Percentiles rank a stretch among this genome's conserved stretches.
Conservation (phyloP, 73 alveolate genomes). For the Blepharisma stoltei region DNA sequence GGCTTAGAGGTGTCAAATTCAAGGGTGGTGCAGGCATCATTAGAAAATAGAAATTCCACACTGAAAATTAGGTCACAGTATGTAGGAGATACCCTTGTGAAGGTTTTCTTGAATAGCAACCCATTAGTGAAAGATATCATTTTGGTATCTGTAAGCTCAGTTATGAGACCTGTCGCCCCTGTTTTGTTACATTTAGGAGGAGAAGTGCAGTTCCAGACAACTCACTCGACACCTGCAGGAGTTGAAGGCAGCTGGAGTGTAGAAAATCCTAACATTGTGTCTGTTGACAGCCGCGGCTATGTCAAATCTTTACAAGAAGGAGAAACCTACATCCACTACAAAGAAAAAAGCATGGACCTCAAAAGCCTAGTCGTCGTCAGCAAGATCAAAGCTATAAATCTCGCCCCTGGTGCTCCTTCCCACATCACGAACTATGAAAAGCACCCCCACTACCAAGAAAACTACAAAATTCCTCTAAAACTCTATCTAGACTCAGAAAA, state of each 20-base stretch:
- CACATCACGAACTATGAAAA: conserved; percentile 43
- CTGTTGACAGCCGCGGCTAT: conserved; percentile 39
- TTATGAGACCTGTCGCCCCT: conserved; percentile 48
- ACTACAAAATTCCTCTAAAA: not conserved
- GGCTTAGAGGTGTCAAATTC: conserved; percentile 55
- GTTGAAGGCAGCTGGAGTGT: conserved; percentile 32
- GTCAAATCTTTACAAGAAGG: conserved; percentile 53
- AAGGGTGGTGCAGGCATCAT: conserved; percentile 39
- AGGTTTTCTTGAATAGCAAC: conserved; percentile 32
- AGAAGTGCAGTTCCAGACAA: conserved; percentile 38
- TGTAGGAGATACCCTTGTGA: conserved; percentile 50
- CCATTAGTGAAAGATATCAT: conserved; percentile 43
- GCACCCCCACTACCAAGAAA: not conserved
- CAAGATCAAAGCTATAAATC: conserved; percentile 46
- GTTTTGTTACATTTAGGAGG: conserved; percentile 51
- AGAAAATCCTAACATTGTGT: conserved; percentile 33
- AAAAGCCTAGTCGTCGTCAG: conserved; percentile 43
- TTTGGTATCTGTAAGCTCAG: conserved; percentile 40
- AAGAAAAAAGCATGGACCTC: conserved; percentile 38
- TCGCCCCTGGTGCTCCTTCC: conserved; percentile 38
- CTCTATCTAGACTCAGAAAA: conserved; percentile 10
- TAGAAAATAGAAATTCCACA: conserved; percentile 41
- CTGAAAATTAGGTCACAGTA: conserved; percentile 44
- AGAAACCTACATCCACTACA: conserved; percentile 36
- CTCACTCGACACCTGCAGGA: conserved; percentile 33